Percentiles rank a stretch among this genome's conserved stretches.
Evolutionary conservation across 208 protist genomes (phyloP).

Genomic region (Wallacemonas sp.): DNA sequence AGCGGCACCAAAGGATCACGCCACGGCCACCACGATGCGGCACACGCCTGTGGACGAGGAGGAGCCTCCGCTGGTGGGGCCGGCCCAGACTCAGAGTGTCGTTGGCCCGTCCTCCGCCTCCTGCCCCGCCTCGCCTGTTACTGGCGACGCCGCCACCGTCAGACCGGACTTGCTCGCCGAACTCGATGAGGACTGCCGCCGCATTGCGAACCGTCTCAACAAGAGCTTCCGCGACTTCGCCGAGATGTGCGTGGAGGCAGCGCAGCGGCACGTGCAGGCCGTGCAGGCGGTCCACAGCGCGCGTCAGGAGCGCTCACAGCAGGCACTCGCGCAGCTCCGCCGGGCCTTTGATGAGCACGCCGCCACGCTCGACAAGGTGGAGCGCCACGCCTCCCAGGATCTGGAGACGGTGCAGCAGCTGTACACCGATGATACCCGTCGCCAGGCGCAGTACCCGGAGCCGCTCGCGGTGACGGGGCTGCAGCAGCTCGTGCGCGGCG

Average conservation of each 20-base stretch:
- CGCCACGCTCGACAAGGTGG: constrained; percentile 23
- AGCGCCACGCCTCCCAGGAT: constrained; percentile 17
- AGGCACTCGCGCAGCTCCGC: constrained; percentile 30
- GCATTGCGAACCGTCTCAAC: constrained; percentile 28
- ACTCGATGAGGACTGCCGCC: constrained; percentile 37
- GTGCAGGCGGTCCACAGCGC: neutral
- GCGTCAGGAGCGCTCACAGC: constrained; percentile 12
- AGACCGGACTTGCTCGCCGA: constrained; percentile 21
- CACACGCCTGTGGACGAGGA: constrained; percentile 6
- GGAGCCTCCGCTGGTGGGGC: neutral
- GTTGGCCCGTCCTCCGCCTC: neutral
- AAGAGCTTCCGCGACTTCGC: constrained; percentile 14
- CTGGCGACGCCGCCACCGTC: too few relatives aligned
- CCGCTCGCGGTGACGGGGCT: constrained; percentile 33
- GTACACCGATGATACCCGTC: constrained; percentile 18
- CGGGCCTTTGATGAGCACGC: constrained; percentile 20
- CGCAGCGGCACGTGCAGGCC: constrained; percentile 2
- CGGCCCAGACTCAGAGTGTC: too few relatives aligned
- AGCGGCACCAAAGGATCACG: neutral
- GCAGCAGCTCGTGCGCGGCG: constrained; percentile 43
- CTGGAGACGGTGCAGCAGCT: constrained; percentile 17
- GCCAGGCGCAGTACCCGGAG: neutral
- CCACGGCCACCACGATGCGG: neutral
- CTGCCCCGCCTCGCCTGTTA: neutral
- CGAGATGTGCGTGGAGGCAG: neutral